A percentile compares a stretch with the other conserved stretches of the same genome.
These are phyloP conservation scores for Scheffersomyces parashehatae DNA, from an alignment of 1,139 yeast genomes.

Conservation along the genomic window DNA sequence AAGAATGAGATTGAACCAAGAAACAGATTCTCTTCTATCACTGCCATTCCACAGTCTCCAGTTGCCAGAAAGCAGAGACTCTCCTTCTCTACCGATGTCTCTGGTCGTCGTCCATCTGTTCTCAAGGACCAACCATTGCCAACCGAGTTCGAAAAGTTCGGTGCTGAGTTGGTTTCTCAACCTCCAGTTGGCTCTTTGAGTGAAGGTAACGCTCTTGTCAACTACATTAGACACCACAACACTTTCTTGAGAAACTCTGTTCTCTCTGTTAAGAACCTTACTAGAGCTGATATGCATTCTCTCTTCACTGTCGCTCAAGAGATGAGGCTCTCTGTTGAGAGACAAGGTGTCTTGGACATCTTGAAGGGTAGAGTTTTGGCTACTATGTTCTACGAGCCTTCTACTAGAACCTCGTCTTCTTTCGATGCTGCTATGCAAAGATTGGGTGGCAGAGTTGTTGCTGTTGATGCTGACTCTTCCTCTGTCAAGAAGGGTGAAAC, in stretches of 20 bases:
- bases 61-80: slow-evolving; percentile 45
- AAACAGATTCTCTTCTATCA: slow-evolving; percentile 41
- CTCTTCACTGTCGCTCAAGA: slow-evolving; percentile 97
- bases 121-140: slow-evolving; percentile 32
- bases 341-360: slow-evolving; percentile 90
- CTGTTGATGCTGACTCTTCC: slow-evolving; percentile 80
- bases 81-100: slow-evolving; percentile 43
- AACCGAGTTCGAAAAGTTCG: slow-evolving; percentile 56
- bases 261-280: slow-evolving; percentile 82
- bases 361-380: slow-evolving; percentile 89
- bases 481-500: slow-evolving; percentile 98
- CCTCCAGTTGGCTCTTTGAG: slow-evolving; percentile 66
- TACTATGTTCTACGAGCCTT: slow-evolving; percentile 97
- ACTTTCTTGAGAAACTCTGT: slow-evolving; percentile 88
- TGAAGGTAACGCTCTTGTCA: slow-evolving; percentile 75
- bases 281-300: slow-evolving; percentile 85
- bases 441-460: slow-evolving; percentile 95
- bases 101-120: slow-evolving; percentile 43
- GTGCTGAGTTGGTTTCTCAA: slow-evolving; percentile 72
- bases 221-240: slow-evolving; percentile 76
- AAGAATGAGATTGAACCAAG: slow-evolving; percentile 48
- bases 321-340: slow-evolving; percentile 94
- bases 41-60: slow-evolving; percentile 48
- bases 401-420: slow-evolving; percentile 94
- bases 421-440: slow-evolving; percentile 99